Evolutionary conservation across 148 eudicot species (phyloP), one percentile per base, ranked within the genome.

Genomic region (Vaccinium corymbosum): DNA sequence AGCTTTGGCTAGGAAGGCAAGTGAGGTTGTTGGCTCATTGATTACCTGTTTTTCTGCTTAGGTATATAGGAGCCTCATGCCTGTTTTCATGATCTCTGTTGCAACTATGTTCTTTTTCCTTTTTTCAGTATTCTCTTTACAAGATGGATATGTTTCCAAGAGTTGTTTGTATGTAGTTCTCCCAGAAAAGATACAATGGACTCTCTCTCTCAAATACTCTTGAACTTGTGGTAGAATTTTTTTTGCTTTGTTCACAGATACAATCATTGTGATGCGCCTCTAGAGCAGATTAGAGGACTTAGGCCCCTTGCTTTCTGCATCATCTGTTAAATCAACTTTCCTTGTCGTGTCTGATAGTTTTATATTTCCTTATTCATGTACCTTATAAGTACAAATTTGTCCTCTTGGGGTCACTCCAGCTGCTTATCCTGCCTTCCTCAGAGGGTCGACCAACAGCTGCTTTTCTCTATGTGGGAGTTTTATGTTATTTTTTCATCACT

Each of bases 281-380:
- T 19, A 66, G 57, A 25, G 59, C 83, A 8, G n/a, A 49, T 62
- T 22, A 8, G 57, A 81, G 27, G 76, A 64, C 57, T 15, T 48
- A 50, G 15, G n/a, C 1, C 11, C 57, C 76, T 50, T 22, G 12
- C 42, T 48, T 64, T 49, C 57, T 16, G 19, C 68, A 46, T 32
- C 46, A 48, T 49, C 19, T 80, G 38, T 48, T 80, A 73, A 13
- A 38, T 6, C n/a, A 62, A 46, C 55, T 38, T 62, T 22, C 29
- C 74, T 42, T 12, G 56, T 42, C 32, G 76, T 32, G 76, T 50
- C 61, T 66, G 83, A 68, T n/a, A 27, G 57, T 66, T 81, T 15
- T 81, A 38, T 64, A 13, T 10, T 15, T 81, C 50, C 2, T 0
- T 4, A 48, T n/a, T 48, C 38, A 2, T 35, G 38, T 68, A 27